A percentile compares a stretch with the other conserved stretches of the same genome.
These are phyloP conservation scores for Metschnikowia vanudenii DNA, from an alignment of 805 yeast species.

Conservation along the genomic window DNA sequence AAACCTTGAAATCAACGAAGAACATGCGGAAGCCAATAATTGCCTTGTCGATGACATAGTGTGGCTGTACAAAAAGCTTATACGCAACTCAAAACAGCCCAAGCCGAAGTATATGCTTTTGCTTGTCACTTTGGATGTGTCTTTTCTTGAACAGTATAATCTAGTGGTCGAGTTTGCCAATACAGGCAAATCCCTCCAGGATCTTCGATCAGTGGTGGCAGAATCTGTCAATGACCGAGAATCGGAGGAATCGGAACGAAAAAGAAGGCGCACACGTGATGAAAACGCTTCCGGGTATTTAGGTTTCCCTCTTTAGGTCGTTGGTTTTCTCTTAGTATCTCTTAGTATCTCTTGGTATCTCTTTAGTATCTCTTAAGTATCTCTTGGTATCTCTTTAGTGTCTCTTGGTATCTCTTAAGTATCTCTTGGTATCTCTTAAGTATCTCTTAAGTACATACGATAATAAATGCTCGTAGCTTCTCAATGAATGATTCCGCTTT, in stretches of 20 bases:
- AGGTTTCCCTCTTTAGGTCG: too few relatives aligned
- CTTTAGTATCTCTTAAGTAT: too few relatives aligned
- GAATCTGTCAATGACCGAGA: neutral
- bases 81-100: conserved; percentile 2
- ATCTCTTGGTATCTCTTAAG: too few relatives aligned
- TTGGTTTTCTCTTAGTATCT: too few relatives aligned
- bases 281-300: too few relatives aligned
- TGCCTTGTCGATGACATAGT: conserved; percentile 28
- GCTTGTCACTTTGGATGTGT: conserved; percentile 20
- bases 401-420: too few relatives aligned
- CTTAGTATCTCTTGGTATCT: too few relatives aligned
- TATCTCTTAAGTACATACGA: too few relatives aligned
- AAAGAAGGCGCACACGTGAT: conserved; percentile 1
- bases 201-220: neutral
- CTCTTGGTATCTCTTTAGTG: too few relatives aligned
- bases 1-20: conserved; percentile 31
- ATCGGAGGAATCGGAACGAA: neutral
- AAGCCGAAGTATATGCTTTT: conserved; percentile 22
- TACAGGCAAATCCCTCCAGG: conserved; percentile 22
- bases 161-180: conserved; percentile 22
- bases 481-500: conserved; percentile 37
- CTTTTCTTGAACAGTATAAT: conserved; percentile 31
- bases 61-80: conserved; percentile 5
- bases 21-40: conserved; percentile 27
- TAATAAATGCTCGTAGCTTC: neutral